Percentiles rank a stretch among this genome's conserved stretches.
Conservation (phyloP, 2,329 filamentous ascomycete species). For the Amauroascus niger region DNA sequence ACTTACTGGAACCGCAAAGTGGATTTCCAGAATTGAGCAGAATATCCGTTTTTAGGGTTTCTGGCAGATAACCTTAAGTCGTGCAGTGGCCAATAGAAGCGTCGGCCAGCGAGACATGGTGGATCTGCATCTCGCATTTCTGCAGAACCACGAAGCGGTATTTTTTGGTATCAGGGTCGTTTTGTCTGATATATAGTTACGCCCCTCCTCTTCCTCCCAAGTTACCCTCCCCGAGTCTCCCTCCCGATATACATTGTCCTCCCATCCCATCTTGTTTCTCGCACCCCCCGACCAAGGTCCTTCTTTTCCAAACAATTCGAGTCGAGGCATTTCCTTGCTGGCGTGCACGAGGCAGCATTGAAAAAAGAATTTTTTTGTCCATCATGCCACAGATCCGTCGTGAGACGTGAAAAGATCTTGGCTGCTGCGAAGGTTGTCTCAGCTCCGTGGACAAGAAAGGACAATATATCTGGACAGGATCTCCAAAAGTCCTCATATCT, state of each 20-base stretch:
- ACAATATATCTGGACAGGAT: not conserved
- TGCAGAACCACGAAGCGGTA: too few species aligned
- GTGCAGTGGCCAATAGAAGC: not conserved
- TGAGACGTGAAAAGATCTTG: slow-evolving; percentile 9
- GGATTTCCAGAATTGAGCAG: not conserved
- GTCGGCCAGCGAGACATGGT: not conserved
- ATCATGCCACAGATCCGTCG: not conserved
- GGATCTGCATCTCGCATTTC: not conserved
- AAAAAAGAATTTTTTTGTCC: not conserved
- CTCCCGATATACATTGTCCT: too few species aligned
- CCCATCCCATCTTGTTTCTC: too few species aligned
- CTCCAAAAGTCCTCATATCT: not conserved
- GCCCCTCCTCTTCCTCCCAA: not conserved
- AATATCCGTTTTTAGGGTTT: not conserved
- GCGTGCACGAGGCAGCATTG: not conserved
- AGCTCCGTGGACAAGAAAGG: not conserved
- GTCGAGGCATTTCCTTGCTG: not conserved
- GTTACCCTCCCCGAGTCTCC: too few species aligned
- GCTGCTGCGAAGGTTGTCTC: slow-evolving; percentile 8
- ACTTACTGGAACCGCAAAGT: too few species aligned
- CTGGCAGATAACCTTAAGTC: not conserved
- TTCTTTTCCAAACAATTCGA: not conserved
- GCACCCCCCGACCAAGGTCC: not conserved
- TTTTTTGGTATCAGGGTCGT: not conserved
- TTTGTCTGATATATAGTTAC: not conserved